These are phyloP conservation scores for Artemisia argyi DNA, from an alignment of 129 eudicot species.

Conservation along the genomic window DNA sequence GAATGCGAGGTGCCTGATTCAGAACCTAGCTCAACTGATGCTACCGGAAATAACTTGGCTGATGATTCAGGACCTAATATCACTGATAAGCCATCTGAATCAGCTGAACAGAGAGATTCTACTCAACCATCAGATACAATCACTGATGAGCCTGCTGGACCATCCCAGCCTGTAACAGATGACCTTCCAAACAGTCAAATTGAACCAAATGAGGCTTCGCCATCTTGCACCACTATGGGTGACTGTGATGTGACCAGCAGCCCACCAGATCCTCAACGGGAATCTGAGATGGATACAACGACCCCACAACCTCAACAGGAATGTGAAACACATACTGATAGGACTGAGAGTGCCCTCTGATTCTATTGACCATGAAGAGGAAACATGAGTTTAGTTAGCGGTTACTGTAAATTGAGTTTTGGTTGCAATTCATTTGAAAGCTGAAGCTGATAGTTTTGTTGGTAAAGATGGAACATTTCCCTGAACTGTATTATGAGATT, in stretches of 20 bases:
- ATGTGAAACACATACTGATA: not conserved
- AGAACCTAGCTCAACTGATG: not conserved
- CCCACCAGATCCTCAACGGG: not conserved
- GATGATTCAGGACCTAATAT: too few species aligned
- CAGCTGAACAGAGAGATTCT: too few species aligned
- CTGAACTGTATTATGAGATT: not conserved
- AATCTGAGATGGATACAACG: not conserved
- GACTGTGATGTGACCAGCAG: not conserved
- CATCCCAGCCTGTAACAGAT: conserved; percentile 3
- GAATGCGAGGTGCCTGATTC: not conserved
- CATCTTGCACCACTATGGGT: not conserved
- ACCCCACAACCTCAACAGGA: not conserved
- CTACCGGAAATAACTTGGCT: too few species aligned
- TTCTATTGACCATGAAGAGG: not conserved
- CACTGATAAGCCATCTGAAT: too few species aligned
- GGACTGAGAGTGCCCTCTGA: not conserved
- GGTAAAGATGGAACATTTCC: conserved; percentile 2
- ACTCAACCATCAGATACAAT: too few species aligned
- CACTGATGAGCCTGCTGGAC: not conserved
- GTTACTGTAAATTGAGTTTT: not conserved
- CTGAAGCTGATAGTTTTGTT: not conserved
- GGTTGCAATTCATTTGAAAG: too few species aligned
- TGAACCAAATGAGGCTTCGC: not conserved
- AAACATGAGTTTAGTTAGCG: not conserved
- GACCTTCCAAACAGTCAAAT: not conserved